Evolutionary conservation across 768 basidiomycete species (phyloP), one percentile per base, ranked within the genome.

Genomic region (Macrolepiota fuliginosa): DNA sequence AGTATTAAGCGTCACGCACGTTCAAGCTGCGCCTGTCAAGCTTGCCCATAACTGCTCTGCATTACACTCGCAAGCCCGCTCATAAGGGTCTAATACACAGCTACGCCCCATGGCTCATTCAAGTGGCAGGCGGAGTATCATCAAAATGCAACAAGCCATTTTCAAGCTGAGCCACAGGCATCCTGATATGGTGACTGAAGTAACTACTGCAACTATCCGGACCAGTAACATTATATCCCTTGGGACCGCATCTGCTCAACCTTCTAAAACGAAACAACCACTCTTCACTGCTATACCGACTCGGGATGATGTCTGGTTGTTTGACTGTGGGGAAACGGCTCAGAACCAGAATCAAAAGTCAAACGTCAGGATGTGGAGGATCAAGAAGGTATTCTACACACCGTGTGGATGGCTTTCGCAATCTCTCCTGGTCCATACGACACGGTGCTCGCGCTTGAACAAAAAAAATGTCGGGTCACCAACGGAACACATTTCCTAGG

Each of bases 281-380:
- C 67, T 92, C 91, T 37, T 77, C 91, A 3, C 81, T 88, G 7
- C 86, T 89, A 1, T 68, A 92, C 5, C 82, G 86, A 22, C 74
- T 92, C 10, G 81, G 80, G 79, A 84, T 17, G 85, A 90, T 76
- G 84, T 91, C 58, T 93, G 91, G 91, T 71, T 93, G 5, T 92
- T 93, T 66, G 91, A 93, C 69, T 93, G 91, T 70, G 91, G 91
- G 22, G 91, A 93, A 72, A 90, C 86, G 13, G 92, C 91, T 2
- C 91, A 92, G 67, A 84, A 89, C 67, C 91, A 86, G 66, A 66
- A 93, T 4, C 90, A 92, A 72, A 84, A 81, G 70, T 90, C 88
- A 63, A 22, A 49, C 1, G 79, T 94, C n/a, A 90, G 85, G 72
- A 89, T 92, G 86, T 87, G 91, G 32, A 87, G 73, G 68, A 88